Conservation (phyloP, 179 eudicot species). For the Camellia oleifera region DNA sequence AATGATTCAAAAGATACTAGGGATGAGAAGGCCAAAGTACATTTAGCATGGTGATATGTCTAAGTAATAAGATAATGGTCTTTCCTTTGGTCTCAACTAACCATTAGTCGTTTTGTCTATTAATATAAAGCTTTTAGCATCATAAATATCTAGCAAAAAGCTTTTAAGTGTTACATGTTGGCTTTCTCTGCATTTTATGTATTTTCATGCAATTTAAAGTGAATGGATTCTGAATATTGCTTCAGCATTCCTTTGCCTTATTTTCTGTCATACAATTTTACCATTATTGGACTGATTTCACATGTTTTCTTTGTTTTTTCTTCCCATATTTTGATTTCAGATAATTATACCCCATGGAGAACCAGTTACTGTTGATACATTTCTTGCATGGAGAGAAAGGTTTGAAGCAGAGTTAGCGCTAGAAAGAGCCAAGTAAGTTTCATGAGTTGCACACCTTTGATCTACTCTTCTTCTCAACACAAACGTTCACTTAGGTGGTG, state of each 20-base stretch:
- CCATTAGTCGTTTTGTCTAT: background rate
- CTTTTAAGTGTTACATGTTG: background rate
- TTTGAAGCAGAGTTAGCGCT: slow-evolving; percentile 94
- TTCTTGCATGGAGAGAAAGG: slow-evolving; percentile 94
- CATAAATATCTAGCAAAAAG: background rate
- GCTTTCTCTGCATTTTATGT: background rate
- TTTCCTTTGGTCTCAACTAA: background rate
- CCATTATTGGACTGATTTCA: slow-evolving; percentile 20
- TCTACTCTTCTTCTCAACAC: background rate
- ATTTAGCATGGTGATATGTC: background rate
- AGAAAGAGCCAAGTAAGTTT: slow-evolving; percentile 91
- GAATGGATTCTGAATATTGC: background rate
- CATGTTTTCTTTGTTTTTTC: background rate
- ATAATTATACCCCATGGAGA: slow-evolving; percentile 94
- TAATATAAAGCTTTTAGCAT: background rate
- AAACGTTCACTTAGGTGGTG: too few species aligned
- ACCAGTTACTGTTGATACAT: slow-evolving; percentile 83
- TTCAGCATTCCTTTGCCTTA: too few species aligned
- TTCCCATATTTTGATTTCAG: slow-evolving; percentile 27
- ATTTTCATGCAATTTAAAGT: background rate
- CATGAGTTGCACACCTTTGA: background rate
- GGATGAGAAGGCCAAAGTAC: background rate
- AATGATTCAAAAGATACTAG: background rate
- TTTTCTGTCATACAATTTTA: background rate
- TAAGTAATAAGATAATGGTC: background rate